phyloP scores from a whole-genome alignment of 2,329 filamentous ascomycete genomes.

The Claviceps arundinis region DNA sequence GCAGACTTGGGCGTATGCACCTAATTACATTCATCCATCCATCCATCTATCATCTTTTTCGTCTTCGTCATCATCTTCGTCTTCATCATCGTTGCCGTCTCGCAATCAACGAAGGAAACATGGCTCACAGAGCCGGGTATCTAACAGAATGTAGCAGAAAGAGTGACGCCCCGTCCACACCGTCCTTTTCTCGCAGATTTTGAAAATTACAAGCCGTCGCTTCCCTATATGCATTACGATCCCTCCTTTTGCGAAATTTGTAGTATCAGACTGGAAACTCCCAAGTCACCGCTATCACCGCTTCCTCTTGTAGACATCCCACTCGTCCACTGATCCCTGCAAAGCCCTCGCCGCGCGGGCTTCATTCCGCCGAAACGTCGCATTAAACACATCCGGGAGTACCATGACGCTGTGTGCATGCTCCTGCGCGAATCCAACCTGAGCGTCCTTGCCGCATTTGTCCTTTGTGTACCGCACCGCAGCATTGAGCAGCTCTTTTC shows the following conservation, averaged over 20 bases:
- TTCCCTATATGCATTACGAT: not conserved
- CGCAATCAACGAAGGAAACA: not conserved
- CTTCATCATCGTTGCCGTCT: not conserved
- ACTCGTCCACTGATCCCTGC: slow-evolving; percentile 35
- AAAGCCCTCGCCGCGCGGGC: slow-evolving; percentile 40
- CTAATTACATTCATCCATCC: no score
- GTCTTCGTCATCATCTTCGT: not conserved
- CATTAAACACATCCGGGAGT: slow-evolving; percentile 50
- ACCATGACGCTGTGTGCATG: slow-evolving; percentile 63
- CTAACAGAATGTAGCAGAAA: not conserved
- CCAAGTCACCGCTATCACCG: slow-evolving; percentile 18
- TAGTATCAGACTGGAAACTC: not conserved
- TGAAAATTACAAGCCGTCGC: not conserved
- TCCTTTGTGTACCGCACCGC: slow-evolving; percentile 56
- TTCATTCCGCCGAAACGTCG: slow-evolving; percentile 45
- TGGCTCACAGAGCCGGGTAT: slow-evolving; percentile 1
- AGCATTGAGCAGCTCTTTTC: slow-evolving; percentile 57
- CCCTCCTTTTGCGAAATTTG: no score
- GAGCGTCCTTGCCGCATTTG: slow-evolving; percentile 52
- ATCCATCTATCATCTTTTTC: no score
- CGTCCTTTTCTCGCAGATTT: no score
- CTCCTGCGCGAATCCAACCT: slow-evolving; percentile 58
- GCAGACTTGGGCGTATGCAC: no score
- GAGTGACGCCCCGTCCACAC: no score
- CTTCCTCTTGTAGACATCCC: slow-evolving; percentile 36